Conservation (phyloP, 495 filamentous ascomycete genomes). For the Aspergillus baeticus region DNA sequence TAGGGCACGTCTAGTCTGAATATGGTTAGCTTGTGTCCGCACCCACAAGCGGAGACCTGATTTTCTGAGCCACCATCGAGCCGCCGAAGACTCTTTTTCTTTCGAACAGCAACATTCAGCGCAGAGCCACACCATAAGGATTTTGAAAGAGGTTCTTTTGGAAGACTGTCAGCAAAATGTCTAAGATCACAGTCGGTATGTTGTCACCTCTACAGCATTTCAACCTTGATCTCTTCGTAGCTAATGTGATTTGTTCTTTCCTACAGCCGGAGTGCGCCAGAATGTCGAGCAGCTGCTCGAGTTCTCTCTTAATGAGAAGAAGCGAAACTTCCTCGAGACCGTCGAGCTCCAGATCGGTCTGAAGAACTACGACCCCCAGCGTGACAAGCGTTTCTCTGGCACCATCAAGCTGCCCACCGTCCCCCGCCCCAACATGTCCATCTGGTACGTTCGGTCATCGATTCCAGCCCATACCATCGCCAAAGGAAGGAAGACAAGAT, state of each 20-base stretch:
- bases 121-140: conserved; percentile 74
- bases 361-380: conserved; percentile 99
- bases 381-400: conserved; percentile 99
- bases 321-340: conserved; percentile 98
- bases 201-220: conserved; percentile 14
- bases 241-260: conserved; percentile 27
- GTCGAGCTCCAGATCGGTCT: conserved; percentile 92
- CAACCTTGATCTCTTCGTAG: not conserved
- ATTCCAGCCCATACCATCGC: not conserved
- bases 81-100: conserved; percentile 17
- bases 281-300: conserved; percentile 89
- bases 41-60: conserved; percentile 51
- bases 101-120: conserved; percentile 37
- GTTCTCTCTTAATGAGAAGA: conserved; percentile 96
- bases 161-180: conserved; percentile 69
- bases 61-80: conserved; percentile 25
- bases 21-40: conserved; percentile 28
- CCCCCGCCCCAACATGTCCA: conserved; percentile 88
- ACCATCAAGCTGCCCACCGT: conserved; percentile 91
- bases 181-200: conserved; percentile 85
- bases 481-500: not conserved
- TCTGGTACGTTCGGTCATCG: conserved; percentile 62
- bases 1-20: conserved; percentile 40
- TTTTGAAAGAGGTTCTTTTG: conserved; percentile 45
- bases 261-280: conserved; percentile 89